Conservation (phyloP, 345 rosid species). For the Citrus sp. region DNA sequence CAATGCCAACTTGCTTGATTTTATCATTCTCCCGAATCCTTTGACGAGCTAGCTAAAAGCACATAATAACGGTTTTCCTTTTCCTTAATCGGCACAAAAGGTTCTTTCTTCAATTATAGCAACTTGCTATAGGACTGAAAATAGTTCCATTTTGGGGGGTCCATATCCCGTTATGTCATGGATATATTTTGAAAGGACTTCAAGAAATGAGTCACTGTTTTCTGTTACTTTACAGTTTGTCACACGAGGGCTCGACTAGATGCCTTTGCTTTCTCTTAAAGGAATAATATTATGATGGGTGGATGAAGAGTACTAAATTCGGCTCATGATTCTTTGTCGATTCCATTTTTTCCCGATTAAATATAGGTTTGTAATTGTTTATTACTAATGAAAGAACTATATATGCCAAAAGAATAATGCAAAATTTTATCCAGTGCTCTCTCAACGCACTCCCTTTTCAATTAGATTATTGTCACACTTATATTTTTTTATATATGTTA, state of each 20-base stretch:
- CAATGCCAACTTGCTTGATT: neutral
- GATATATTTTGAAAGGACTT: neutral
- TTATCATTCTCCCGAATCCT: neutral
- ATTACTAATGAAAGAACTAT: neutral
- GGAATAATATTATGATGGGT: neutral
- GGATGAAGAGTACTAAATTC: neutral
- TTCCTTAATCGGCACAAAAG: neutral
- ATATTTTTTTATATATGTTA: no score
- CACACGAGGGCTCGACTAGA: neutral
- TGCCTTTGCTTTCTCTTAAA: neutral
- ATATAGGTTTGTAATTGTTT: neutral
- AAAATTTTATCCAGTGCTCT: no score
- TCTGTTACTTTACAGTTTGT: slow-evolving; percentile 1
- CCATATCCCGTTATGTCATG: neutral
- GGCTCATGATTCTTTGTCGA: neutral
- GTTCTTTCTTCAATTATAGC: neutral
- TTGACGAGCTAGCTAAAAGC: neutral
- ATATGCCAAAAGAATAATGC: neutral
- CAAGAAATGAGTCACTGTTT: neutral
- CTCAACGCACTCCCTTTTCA: no score
- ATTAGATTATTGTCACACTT: no score
- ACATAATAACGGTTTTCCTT: neutral
- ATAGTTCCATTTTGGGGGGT: neutral
- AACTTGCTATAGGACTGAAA: neutral
- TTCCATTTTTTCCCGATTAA: neutral